Evolutionary conservation across 768 basidiomycete species (phyloP).

Genomic region (Piloderma croceum): DNA sequence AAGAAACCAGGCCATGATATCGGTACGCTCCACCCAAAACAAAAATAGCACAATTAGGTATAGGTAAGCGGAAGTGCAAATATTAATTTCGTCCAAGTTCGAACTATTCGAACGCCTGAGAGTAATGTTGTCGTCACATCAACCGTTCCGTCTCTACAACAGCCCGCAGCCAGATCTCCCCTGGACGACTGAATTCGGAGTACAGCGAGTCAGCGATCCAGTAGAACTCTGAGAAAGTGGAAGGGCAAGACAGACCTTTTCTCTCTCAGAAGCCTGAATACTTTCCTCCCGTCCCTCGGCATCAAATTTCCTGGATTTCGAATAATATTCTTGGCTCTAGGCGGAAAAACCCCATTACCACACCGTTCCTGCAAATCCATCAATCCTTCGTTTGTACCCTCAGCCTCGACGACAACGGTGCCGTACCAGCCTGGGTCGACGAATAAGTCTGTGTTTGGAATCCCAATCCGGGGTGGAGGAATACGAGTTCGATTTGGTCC

Average conservation of each 20-base stretch:
- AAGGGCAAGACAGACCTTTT: conserved; percentile 48
- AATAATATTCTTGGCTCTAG: conserved; percentile 37
- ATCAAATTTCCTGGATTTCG: conserved; percentile 32
- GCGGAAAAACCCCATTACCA: conserved; percentile 61
- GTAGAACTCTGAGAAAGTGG: conserved; percentile 4
- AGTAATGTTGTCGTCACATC: conserved; percentile 37
- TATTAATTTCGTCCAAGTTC: too few species aligned
- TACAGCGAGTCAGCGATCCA: not conserved
- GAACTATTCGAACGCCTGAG: too few species aligned
- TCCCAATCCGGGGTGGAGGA: conserved; percentile 37
- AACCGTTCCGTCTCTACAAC: conserved; percentile 64
- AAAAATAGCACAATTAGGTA: too few species aligned
- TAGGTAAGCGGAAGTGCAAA: too few species aligned
- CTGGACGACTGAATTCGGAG: conserved; percentile 63
- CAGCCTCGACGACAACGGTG: conserved; percentile 75
- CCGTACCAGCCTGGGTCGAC: conserved; percentile 84
- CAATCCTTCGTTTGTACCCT: conserved; percentile 82
- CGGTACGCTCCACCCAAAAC: too few species aligned
- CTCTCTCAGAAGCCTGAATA: conserved; percentile 72
- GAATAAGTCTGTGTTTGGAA: conserved; percentile 50
- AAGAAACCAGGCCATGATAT: too few species aligned
- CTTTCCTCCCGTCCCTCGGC: conserved; percentile 42
- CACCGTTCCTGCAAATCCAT: conserved; percentile 73
- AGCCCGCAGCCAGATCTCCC: conserved; percentile 66
- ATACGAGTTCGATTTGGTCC: conserved; percentile 24